Evolutionary conservation across 179 eudicot genomes (phyloP), one percentile per base, ranked within the genome.

Genomic region (Beta corolliflora): DNA sequence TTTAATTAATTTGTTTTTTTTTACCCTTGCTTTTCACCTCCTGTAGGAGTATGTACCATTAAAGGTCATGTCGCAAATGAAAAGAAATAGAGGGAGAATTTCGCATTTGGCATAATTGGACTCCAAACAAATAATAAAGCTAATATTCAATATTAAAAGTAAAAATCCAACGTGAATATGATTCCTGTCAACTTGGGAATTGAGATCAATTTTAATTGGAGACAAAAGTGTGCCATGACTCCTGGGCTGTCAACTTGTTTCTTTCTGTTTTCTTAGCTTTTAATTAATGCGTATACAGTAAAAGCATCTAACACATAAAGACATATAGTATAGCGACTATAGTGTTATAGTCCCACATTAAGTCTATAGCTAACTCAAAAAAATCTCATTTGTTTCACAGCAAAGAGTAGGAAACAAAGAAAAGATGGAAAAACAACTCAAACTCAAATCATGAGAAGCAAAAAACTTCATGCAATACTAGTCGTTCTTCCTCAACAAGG

Each of bases 401-500:
- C 72, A 46, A 45, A 48, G 8, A n/a, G n/a, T n/a, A n/a, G 44
- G 48, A 10, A 2, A 41, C 11, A 18, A 63, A 64, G 44, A n/a
- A 11, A 13, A 11, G 0, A 66, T 64, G 68, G 68, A n/a, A 53
- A 68, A 59, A 15, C 31, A 46, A 46, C 23, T 18, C n/a, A 52
- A 78, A 55, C 45, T 11, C 70, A 66, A 66, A 66, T 5, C 31
- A 66, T 14, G 21, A 45, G 74, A 71, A 83, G 41, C 41, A n/a
- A 36, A 52, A 88, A 85, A n/a, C 88, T 84, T 55, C 93, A 91
- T 70, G 92, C 90, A 4, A 83, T 93, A 55, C 18, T 93, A 68
- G 54, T 93, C 31, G 75, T 90, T 58, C 88, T 77, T 80, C 97
- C 93, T 4, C 87, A 87, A 9, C 97, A 93, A 80, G 97, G 95